Evolutionary conservation across 352 stramenopile species (phyloP), one percentile per base, ranked within the genome.

Genomic region (Globisporangium apiculatum): DNA sequence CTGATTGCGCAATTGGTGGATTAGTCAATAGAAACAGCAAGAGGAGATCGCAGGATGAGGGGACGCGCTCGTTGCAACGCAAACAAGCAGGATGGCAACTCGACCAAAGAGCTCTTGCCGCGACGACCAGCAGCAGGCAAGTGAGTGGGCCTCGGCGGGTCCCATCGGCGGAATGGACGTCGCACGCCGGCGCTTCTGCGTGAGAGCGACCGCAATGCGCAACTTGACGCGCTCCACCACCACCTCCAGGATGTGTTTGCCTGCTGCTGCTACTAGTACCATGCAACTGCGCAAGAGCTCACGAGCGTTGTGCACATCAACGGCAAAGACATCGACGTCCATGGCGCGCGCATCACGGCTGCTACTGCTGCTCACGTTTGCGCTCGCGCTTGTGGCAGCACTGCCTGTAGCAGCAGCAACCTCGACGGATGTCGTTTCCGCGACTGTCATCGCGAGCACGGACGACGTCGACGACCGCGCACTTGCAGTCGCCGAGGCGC

Each of bases 401-500:
- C 42, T 51, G 53, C 18, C n/a, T 11, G 2, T 42, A 45, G 42
- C 35, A 17, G 31, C 53, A 38, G 3, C n/a, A 37, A n/a, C 35
- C 15, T 10, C 43, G 7, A 15, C 17, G 24, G 6, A 15, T 11
- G 45, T n/a, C 14, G 14, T 24, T 24, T 11, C 24, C 12, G 24
- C 41, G 5, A 7, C 17, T 51, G 31, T 12, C 12, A 54, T n/a
- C 14, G 14, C 8, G 14, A 17, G 35, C 50, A 55, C 18, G 18
- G 18, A n/a, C 18, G 14, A 45, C 15, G 18, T 38, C 7, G 40
- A 24, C 14, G 24, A 41, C n/a, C 37, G 51, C 43, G 14, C 51
- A 12, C 55, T 60, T n/a, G 45, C 51, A 3, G 46, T 37, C n/a
- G 55, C 46, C 5, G 50, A 63, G 10, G 42, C 37, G 50, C 42